These are phyloP conservation scores for Calvatia gigantea DNA, from an alignment of 768 basidiomycete genomes.

Conservation along the genomic window DNA sequence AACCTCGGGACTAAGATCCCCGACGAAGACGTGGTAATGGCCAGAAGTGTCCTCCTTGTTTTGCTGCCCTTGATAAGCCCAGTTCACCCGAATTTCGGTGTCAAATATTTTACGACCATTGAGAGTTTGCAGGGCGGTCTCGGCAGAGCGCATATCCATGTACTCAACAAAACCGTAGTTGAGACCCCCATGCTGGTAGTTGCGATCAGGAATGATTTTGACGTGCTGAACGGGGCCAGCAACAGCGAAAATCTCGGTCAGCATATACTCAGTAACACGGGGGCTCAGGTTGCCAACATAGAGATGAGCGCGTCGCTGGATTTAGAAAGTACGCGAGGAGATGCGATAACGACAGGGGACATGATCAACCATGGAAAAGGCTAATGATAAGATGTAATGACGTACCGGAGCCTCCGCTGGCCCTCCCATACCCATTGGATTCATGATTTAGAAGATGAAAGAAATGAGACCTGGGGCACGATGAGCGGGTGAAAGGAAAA, in stretches of 20 bases:
- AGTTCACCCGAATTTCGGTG: constrained; percentile 98
- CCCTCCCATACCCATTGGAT: constrained; percentile 68
- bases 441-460: constrained; percentile 65
- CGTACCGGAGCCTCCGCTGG: constrained; percentile 77
- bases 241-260: constrained; percentile 95
- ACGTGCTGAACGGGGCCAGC: constrained; percentile 97
- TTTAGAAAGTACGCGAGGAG: constrained; percentile 20
- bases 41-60: constrained; percentile 98
- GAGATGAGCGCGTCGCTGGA: constrained; percentile 88
- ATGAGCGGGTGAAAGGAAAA: constrained; percentile 7
- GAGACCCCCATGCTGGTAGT: constrained; percentile 98
- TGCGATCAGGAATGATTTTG: constrained; percentile 99
- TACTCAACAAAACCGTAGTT: constrained; percentile 99
- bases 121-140: constrained; percentile 97
- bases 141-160: constrained; percentile 96
- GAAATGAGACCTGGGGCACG: constrained; percentile 43
- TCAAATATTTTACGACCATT: constrained; percentile 99
- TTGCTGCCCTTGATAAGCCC: constrained; percentile 98
- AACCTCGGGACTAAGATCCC: constrained; percentile 98
- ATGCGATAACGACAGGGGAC: constrained; percentile 18
- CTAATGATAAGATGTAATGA: constrained; percentile 27
- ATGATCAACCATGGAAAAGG: constrained; percentile 22
- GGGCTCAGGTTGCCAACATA: constrained; percentile 98
- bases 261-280: constrained; percentile 98
- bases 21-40: constrained; percentile 98